Evolutionary conservation across 31 red algal species (phyloP), one percentile per base, ranked within the genome.

Genomic region (Endocladia muricata): DNA sequence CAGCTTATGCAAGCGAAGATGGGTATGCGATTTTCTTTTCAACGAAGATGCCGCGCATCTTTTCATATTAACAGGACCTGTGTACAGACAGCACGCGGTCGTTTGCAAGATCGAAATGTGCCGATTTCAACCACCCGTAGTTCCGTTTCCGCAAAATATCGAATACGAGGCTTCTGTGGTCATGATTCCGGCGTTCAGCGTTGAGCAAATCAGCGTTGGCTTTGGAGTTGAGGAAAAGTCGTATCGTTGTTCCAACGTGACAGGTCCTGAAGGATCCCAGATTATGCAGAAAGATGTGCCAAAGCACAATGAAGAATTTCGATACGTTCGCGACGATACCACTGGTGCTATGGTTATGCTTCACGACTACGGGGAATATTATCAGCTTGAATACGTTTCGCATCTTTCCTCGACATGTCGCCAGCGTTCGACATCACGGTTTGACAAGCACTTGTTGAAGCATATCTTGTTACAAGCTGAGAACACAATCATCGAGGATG

Each of bases 1-100:
- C 6, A 28, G 25, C 3, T 11, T 58, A 6, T 58, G 55, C 55
- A 58, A 58, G 30, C 55, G 55, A 22, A 28, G 25, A 4, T 58
- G 55, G 55, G 30, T 58, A 58, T 28, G 55, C 32, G 55, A 58
- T 28, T 58, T 58, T 15, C 55, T 58, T 4, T 58, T 58, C 55
- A 58, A 58, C 13, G 55, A 22, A 28, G 55, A 58, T 13, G 25
- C 55, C 25, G 30, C 55, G 25, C 55, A 58, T 58, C 55, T 58
- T 13, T 28, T 28, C 25, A 28, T 58, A 6, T 13, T 58, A 13
- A 58, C 25, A 6, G 25, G 25, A 6, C 55, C 55, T 28, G 25
- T 28, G 25, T 58, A 22, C 55, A 58, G 30, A 28, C 55, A 58
- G 30, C 55, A 58, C 55, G 55, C 55, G 6, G 13, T 58, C 55